Percentiles rank a stretch among this genome's conserved stretches.
These are phyloP conservation scores for Rhodosporidiobolus sp. DNA, from an alignment of 768 basidiomycete genomes.

Conservation along the genomic window DNA sequence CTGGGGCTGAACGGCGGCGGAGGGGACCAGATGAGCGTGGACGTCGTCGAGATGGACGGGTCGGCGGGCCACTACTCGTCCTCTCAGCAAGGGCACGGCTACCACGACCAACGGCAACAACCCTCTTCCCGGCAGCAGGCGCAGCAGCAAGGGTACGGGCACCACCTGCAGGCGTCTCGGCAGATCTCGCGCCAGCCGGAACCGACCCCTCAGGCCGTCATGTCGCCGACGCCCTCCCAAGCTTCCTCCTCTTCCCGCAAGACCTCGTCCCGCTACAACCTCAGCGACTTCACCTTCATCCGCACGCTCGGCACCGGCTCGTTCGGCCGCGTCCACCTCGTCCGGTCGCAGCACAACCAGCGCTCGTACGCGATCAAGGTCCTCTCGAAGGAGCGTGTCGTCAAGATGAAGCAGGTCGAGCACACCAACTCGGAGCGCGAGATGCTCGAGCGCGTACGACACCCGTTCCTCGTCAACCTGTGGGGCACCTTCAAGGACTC, in stretches of 20 bases:
- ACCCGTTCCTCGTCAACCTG: conserved; percentile 95
- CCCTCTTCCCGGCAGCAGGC: neutral
- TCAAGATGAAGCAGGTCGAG: conserved; percentile 82
- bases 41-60: conserved; percentile 25
- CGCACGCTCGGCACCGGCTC: conserved; percentile 74
- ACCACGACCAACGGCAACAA: conserved; percentile 12
- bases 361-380: conserved; percentile 75
- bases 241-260: conserved; percentile 39
- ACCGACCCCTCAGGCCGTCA: conserved; percentile 14
- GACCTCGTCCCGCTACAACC: conserved; percentile 44
- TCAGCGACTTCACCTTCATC: conserved; percentile 44
- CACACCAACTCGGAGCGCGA: conserved; percentile 96
- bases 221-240: conserved; percentile 41
- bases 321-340: conserved; percentile 89
- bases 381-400: conserved; percentile 49
- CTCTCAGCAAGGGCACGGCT: conserved; percentile 5
- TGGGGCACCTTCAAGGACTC: conserved; percentile 91
- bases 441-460: conserved; percentile 78
- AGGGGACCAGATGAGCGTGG: conserved; percentile 25
- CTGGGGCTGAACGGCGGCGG: conserved; percentile 22
- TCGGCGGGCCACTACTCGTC: conserved; percentile 16
- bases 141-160: conserved; percentile 1
- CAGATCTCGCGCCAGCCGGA: conserved; percentile 24
- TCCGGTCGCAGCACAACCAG: conserved; percentile 56
- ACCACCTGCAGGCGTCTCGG: conserved; percentile 10